Base-by-base conservation (phyloP, 2,329 filamentous ascomycete genomes). In the Neodidymelliopsis sp. region DNA sequence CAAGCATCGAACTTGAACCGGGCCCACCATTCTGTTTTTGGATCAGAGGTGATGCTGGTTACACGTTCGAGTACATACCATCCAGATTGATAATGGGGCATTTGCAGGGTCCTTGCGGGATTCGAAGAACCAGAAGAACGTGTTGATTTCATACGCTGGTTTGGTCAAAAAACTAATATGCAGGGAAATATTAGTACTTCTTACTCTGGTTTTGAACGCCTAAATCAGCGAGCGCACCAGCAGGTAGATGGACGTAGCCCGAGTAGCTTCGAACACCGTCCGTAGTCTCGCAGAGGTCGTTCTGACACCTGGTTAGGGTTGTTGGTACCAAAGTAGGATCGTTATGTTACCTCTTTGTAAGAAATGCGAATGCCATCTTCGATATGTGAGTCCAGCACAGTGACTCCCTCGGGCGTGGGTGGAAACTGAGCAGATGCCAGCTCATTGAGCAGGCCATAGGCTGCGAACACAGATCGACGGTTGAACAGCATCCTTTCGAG, bases 181-280 rank as follows among this genome's bases (percentile, higher is more conserved):
- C n/a, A n/a, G n/a, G n/a, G n/a, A n/a, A n/a, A n/a, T n/a, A n/a
- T n/a, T n/a, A n/a, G n/a, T n/a, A n/a, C n/a, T n/a, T n/a, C n/a
- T n/a, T n/a, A n/a, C n/a, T 71, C 54, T 81, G 78, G 19, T 68
- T 59, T 20, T 64, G 57, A 12, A 69, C 63, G 6, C 66, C 66
- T 1, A 68, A 53, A 25, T 74, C 71, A 13, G 67, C 63, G n/a
- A 74, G 56, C 4, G 76, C 71, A 20, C 74, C 74, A 2, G 77
- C 75, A 2, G 81, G 81, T 4, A 86, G 74, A 65, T 82, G 78
- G 11, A 86, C 79, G 54, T 85, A 86, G 24, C 84, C 83, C 0
- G 80, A 79, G 67, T 84, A 88, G 23, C 77, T 79, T 55, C 76
- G 79, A 33, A 84, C 81, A 7, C 78, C 77, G 8, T 76, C 72